These are phyloP conservation scores for Skeletonema grethae DNA, from an alignment of 108 stramenopile genomes.

Conservation along the genomic window DNA sequence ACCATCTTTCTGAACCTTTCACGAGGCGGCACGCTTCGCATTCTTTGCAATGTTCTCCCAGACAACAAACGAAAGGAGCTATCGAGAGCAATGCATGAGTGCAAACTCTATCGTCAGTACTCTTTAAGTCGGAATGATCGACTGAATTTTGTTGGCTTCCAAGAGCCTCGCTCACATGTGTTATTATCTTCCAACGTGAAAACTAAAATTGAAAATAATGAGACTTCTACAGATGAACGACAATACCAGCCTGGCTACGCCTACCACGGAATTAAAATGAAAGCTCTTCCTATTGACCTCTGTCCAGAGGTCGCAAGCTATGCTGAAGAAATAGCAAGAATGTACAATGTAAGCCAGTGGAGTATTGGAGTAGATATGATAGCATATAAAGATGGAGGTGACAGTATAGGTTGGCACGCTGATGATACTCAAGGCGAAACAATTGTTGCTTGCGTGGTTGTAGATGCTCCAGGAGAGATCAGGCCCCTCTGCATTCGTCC, in stretches of 20 bases:
- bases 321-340: conserved; percentile 13
- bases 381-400: conserved; percentile 52
- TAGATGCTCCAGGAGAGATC: conserved; percentile 31
- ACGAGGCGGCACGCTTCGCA: conserved; percentile 29
- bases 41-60: conserved; percentile 24
- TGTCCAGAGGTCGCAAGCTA: conserved; percentile 26
- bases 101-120: conserved; percentile 41
- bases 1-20: conserved; percentile 15
- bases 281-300: conserved; percentile 18
- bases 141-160: background rate
- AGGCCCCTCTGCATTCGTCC: conserved; percentile 37
- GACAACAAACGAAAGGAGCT: conserved; percentile 6
- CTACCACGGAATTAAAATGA: conserved; percentile 41
- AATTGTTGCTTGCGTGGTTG: conserved; percentile 44
- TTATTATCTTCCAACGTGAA: conserved; percentile 32
- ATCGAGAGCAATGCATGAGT: conserved; percentile 29
- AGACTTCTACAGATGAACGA: background rate
- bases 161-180: conserved; percentile 46
- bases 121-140: background rate
- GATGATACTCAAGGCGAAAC: conserved; percentile 66
- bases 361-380: conserved; percentile 57
- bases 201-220: background rate
- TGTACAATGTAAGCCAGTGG: conserved; percentile 30
- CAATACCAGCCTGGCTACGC: conserved; percentile 11
- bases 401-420: conserved; percentile 63